Percentiles rank a stretch among this genome's conserved stretches.
These are phyloP conservation scores for Sarcocystis neurona DNA, from an alignment of 169 alveolate species.

Conservation along the genomic window DNA sequence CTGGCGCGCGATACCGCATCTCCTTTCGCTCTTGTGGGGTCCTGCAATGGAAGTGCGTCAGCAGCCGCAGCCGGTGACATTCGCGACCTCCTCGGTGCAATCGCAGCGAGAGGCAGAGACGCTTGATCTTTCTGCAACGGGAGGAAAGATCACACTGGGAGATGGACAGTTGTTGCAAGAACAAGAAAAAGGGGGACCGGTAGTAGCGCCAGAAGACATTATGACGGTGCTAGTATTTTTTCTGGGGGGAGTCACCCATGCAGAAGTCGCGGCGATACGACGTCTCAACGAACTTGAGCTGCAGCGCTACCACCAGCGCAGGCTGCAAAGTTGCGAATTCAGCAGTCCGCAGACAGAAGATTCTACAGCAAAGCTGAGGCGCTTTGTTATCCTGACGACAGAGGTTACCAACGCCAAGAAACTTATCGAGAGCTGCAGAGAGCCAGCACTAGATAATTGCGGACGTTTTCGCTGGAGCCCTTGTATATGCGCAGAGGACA, in stretches of 20 bases:
- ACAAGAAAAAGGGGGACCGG: neutral
- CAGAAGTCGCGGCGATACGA: constrained; percentile 77
- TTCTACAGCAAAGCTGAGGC: too few species aligned
- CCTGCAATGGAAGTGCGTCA: constrained; percentile 70
- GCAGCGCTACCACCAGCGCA: neutral
- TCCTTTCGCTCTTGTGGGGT: constrained; percentile 62
- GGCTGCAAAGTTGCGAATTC: neutral
- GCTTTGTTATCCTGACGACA: constrained; percentile 14
- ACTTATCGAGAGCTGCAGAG: constrained; percentile 3
- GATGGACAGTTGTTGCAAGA: too few species aligned
- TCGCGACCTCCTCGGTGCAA: neutral
- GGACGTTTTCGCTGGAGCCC: constrained; percentile 13
- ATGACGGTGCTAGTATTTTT: constrained; percentile 68
- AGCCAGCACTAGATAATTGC: neutral
- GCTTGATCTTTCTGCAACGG: neutral
- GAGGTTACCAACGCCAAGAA: constrained; percentile 11
- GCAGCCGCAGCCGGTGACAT: constrained; percentile 61
- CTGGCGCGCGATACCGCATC: constrained; percentile 64
- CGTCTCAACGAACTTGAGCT: constrained; percentile 62
- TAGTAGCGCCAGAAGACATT: neutral
- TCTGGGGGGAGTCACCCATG: constrained; percentile 76
- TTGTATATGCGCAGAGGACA: too few species aligned
- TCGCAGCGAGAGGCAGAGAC: neutral
- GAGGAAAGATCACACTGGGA: neutral
- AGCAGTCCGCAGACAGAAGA: neutral